phyloP scores from a whole-genome alignment of 139 green algal genomes.

The Microglena sp. region DNA sequence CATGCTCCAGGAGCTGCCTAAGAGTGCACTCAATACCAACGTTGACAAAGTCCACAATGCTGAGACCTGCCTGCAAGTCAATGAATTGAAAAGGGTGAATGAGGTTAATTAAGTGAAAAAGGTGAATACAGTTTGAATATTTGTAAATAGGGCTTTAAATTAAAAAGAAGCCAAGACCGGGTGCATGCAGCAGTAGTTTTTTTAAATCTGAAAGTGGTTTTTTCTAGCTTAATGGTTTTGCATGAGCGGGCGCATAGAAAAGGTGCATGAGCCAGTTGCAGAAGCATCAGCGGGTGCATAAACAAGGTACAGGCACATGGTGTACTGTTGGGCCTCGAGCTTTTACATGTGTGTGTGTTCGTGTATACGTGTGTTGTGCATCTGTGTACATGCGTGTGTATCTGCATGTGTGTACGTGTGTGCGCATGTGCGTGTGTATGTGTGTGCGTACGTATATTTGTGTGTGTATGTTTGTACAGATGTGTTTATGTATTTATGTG shows the following conservation, averaged over 20 bases:
- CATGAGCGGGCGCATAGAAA: too few species aligned
- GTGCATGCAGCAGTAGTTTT: too few species aligned
- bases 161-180: too few species aligned
- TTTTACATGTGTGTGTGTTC: too few species aligned
- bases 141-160: too few species aligned
- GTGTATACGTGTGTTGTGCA: not conserved
- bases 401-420: not conserved
- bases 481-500: not conserved
- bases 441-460: not conserved
- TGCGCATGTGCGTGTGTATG: not conserved
- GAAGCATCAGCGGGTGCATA: too few species aligned
- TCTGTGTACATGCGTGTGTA: not conserved
- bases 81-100: too few species aligned
- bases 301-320: not conserved
- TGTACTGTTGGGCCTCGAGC: not conserved
- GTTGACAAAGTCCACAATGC: constrained; percentile 89
- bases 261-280: too few species aligned
- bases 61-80: constrained; percentile 57
- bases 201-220: too few species aligned
- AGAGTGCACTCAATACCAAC: constrained; percentile 92
- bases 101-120: too few species aligned
- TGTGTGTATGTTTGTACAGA: not conserved
- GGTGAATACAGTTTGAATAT: too few species aligned
- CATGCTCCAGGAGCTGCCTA: constrained; percentile 72
- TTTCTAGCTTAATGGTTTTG: too few species aligned